Evolutionary conservation across 257 asterid species (phyloP), one percentile per base, ranked within the genome.

Genomic region (Primulina tabacum): DNA sequence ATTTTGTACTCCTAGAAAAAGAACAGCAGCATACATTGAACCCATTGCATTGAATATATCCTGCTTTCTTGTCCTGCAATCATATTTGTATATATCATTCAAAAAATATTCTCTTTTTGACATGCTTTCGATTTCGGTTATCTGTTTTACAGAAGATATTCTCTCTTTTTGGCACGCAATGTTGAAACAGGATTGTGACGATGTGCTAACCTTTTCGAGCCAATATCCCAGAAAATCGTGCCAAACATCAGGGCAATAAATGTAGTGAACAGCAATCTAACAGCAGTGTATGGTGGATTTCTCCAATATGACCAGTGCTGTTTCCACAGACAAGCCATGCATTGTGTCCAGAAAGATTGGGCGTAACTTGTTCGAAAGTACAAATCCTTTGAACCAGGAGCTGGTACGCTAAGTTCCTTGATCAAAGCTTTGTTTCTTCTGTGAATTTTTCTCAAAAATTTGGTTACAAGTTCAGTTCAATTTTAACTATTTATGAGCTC

Each of bases 21-120:
- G 55, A 59, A 84, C 81, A 24, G 88, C 69, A 11, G 74, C 58
- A 76, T 76, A 77, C 88, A 84, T 84, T 11, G 88, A 76, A 35
- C 88, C 88, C 73, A 84, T 71, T n/a, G 85, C 88, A 71, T 76
- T 83, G 14, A 83, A 64, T 9, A 83, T 64, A 71, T 83, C 88
- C 66, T 83, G 82, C 4, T 30, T 73, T 56, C 43, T 76, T 38
- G 29, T 1, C 82, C 88, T 83, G 75, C 53, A 20, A 65, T 60
- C 4, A 20, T 38, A 32, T 11, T 10, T 21, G 0, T 21, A 21
- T 21, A 21, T 21, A 21, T 21, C 24, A 21, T 21, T 21, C 24
- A 21, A 21, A 2, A 28, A 11, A 64, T 8, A 12, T 34, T 14
- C 20, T 5, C 1, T 2, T 34, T 7, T 16, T 55, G 20, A n/a